Evolutionary conservation across 345 rosid species (phyloP).

Genomic region (Noccaea bulbosa): DNA sequence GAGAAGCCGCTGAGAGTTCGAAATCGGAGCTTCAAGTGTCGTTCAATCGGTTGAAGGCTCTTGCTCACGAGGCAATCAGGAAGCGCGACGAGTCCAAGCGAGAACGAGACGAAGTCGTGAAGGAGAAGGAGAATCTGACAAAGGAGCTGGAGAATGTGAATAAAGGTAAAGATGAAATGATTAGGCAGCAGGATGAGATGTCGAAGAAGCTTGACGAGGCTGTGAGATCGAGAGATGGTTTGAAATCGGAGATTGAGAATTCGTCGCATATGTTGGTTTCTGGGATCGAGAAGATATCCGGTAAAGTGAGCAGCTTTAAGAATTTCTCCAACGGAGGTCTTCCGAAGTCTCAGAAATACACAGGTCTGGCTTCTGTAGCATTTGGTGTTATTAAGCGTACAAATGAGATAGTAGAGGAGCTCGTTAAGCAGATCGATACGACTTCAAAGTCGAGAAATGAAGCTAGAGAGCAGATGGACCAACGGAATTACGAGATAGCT

Average conservation of each 20-base stretch:
- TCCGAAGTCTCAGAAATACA: slow-evolving; percentile 81
- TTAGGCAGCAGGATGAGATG: slow-evolving; percentile 59
- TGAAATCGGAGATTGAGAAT: slow-evolving; percentile 76
- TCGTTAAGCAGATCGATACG: slow-evolving; percentile 68
- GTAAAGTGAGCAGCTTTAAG: slow-evolving; percentile 77
- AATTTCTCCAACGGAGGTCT: slow-evolving; percentile 73
- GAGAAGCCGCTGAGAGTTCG: slow-evolving; percentile 73
- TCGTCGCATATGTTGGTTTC: slow-evolving; percentile 88
- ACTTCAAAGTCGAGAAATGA: slow-evolving; percentile 75
- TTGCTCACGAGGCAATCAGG: slow-evolving; percentile 83
- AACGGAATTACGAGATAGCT: slow-evolving; percentile 95
- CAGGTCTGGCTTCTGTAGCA: slow-evolving; percentile 75
- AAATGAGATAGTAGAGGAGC: slow-evolving; percentile 94
- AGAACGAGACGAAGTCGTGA: slow-evolving; percentile 77
- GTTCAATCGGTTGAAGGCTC: slow-evolving; percentile 70
- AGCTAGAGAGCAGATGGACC: slow-evolving; percentile 90
- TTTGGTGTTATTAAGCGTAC: slow-evolving; percentile 95
- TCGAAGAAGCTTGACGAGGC: slow-evolving; percentile 63
- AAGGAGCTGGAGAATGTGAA: slow-evolving; percentile 57
- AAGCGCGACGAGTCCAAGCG: slow-evolving; percentile 77
- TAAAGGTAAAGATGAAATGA: slow-evolving; percentile 57
- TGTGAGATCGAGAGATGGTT: slow-evolving; percentile 60
- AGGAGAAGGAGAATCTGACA: slow-evolving; percentile 63
- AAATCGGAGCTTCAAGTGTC: slow-evolving; percentile 66
- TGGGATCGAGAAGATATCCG: slow-evolving; percentile 93